These are phyloP conservation scores for Cladophialophora bantiana DNA, from an alignment of 2,329 filamentous ascomycete genomes.

Conservation along the genomic window DNA sequence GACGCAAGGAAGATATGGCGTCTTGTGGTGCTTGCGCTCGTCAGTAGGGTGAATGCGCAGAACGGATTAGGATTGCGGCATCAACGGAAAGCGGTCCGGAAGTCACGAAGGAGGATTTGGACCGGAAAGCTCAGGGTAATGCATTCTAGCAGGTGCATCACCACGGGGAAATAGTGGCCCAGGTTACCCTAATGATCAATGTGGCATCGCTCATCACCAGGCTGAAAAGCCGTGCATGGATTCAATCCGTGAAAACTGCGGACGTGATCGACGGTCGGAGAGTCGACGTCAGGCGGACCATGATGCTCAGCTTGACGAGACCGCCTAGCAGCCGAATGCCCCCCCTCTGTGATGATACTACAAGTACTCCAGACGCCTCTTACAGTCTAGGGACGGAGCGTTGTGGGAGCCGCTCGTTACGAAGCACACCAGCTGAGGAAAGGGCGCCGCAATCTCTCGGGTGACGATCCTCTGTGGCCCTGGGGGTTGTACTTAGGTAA, in stretches of 20 bases:
- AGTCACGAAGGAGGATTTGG: neutral
- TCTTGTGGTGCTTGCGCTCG: neutral
- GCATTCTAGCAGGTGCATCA: neutral
- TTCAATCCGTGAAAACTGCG: neutral
- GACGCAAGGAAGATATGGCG: neutral
- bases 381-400: neutral
- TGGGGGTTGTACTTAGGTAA: neutral
- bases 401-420: neutral
- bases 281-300: neutral
- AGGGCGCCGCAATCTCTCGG: neutral
- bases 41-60: neutral
- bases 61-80: neutral
- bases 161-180: neutral
- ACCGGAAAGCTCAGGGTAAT: neutral
- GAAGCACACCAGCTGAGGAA: neutral
- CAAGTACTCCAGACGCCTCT: neutral
- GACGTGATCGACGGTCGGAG: neutral
- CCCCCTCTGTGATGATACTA: neutral
- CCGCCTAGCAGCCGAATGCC: neutral
- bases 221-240: conserved; percentile 4
- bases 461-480: neutral
- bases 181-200: neutral
- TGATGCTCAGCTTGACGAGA: neutral
- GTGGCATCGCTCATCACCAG: neutral
- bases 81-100: neutral